Evolutionary conservation across 1,284 basidiomycete species (phyloP).

Genomic region (Moesziomyces parantarcticus): DNA sequence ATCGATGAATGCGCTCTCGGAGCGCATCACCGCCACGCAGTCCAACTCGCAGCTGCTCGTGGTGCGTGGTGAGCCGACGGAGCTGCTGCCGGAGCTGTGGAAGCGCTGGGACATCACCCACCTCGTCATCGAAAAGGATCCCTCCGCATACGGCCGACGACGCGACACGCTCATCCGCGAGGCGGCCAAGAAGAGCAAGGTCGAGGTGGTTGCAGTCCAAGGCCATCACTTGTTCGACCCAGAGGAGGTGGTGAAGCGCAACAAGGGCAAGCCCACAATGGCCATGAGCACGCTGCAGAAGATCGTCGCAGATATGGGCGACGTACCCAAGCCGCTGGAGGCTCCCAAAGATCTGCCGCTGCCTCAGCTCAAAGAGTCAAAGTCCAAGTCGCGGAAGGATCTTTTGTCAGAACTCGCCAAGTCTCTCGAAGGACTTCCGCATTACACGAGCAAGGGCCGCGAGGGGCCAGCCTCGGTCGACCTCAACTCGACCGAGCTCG

Average conservation of each 20-base stretch:
- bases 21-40: conserved; percentile 69
- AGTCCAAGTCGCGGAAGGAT: conserved; percentile 23
- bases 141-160: conserved; percentile 43
- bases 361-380: conserved; percentile 21
- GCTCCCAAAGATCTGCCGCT: conserved; percentile 45
- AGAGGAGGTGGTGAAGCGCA: conserved; percentile 49
- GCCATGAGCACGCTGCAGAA: conserved; percentile 53
- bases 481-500: conserved; percentile 50
- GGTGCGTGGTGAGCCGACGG: conserved; percentile 70
- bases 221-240: conserved; percentile 56
- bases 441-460: conserved; percentile 47
- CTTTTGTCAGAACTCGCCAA: conserved; percentile 38
- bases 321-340: conserved; percentile 46
- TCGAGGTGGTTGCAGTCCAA: conserved; percentile 49
- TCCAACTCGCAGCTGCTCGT: conserved; percentile 70
- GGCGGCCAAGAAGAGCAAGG: conserved; percentile 42
- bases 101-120: conserved; percentile 72
- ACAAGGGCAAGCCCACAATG: conserved; percentile 55
- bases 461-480: conserved; percentile 43
- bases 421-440: conserved; percentile 47
- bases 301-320: conserved; percentile 35
- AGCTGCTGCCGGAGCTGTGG: conserved; percentile 69
- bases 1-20: conserved; percentile 69
- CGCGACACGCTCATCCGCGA: conserved; percentile 41
- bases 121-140: conserved; percentile 68